These are phyloP conservation scores for Canavalia ensiformis DNA, from an alignment of 306 rosid species.

Conservation along the genomic window DNA sequence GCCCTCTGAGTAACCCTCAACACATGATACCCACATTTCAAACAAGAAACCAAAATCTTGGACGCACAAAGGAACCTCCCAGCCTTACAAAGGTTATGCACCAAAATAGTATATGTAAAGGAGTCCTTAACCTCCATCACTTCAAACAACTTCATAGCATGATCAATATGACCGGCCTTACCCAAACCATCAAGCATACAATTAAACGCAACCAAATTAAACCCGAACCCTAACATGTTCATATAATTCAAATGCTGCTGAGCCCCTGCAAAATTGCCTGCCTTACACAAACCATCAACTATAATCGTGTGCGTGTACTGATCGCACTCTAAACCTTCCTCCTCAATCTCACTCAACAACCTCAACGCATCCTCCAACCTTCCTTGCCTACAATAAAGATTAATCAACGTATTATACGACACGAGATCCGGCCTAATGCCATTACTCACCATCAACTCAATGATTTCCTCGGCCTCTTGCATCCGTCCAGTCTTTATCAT, in stretches of 20 bases:
- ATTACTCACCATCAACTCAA: constrained; percentile 57
- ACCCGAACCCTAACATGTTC: constrained; percentile 62
- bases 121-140: constrained; percentile 78
- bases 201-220: constrained; percentile 74
- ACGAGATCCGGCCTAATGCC: constrained; percentile 72
- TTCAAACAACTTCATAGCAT: constrained; percentile 71
- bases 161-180: constrained; percentile 77
- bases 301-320: constrained; percentile 76
- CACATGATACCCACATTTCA: constrained; percentile 65
- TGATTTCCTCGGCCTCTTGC: constrained; percentile 63
- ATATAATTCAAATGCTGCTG: constrained; percentile 64
- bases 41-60: constrained; percentile 64
- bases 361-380: constrained; percentile 68
- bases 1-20: constrained; percentile 66
- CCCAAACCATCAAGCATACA: constrained; percentile 81
- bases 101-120: constrained; percentile 69
- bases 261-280: constrained; percentile 65
- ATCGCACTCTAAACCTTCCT: constrained; percentile 69
- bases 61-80: constrained; percentile 69
- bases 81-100: constrained; percentile 83
- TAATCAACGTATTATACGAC: constrained; percentile 69
- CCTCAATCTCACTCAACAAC: constrained; percentile 71
- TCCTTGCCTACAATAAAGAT: constrained; percentile 72
- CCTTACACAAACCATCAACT: constrained; percentile 74
- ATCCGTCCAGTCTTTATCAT: constrained; percentile 71